phyloP scores from a whole-genome alignment of 768 basidiomycete species.

The Tylopilus vinaceipallidus region DNA sequence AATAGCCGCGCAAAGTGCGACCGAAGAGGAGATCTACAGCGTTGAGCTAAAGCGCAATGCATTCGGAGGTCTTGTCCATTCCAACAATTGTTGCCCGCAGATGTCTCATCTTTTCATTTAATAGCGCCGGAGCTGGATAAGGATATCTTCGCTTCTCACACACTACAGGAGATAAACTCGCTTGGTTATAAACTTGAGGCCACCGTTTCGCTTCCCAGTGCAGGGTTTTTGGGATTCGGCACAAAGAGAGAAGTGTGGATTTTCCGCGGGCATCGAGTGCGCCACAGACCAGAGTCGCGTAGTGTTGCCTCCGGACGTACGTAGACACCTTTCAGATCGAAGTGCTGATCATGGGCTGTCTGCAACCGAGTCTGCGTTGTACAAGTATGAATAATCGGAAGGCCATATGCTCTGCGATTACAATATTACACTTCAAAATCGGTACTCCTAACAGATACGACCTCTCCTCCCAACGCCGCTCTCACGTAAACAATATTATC shows the following conservation, averaged over 20 bases:
- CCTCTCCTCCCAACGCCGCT: conserved; percentile 34
- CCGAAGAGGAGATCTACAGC: conserved; percentile 50
- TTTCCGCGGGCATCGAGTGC: conserved; percentile 46
- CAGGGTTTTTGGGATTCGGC: conserved; percentile 38
- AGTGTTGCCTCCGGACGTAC: conserved; percentile 21
- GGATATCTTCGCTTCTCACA: conserved; percentile 56
- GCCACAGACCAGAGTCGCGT: conserved; percentile 30
- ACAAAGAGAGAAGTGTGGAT: conserved; percentile 60
- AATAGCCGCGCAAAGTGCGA: conserved; percentile 41
- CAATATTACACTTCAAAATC: conserved; percentile 2
- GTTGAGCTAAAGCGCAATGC: conserved; percentile 51
- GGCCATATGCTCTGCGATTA: neutral
- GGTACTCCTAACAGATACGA: no score
- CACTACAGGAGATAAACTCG: conserved; percentile 55
- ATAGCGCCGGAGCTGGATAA: conserved; percentile 47
- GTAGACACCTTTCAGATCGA: conserved; percentile 1
- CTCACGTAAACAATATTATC: conserved; percentile 40
- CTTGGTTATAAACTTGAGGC: conserved; percentile 65
- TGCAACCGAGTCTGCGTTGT: conserved; percentile 7
- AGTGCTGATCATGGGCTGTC: no score
- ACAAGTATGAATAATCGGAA: conserved; percentile 9
- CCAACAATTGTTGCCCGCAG: neutral
- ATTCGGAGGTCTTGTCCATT: conserved; percentile 31
- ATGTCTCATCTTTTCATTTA: conserved; percentile 2
- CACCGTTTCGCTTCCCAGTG: conserved; percentile 55